These are phyloP conservation scores for Colletotrichum endophyticum DNA, from an alignment of 2,329 filamentous ascomycete species.

Conservation along the genomic window DNA sequence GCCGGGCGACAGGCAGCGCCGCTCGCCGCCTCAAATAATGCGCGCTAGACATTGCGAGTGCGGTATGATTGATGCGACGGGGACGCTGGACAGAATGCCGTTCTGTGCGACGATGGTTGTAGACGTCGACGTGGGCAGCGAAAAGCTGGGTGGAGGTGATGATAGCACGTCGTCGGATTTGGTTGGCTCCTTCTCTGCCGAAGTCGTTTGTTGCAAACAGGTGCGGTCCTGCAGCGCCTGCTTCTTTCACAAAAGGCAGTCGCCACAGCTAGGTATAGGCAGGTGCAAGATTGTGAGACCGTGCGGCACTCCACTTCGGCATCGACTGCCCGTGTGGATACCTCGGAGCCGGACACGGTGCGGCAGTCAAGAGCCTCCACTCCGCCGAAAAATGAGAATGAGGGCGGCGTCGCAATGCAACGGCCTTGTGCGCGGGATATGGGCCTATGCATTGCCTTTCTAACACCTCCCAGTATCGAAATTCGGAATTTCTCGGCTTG, in stretches of 20 bases:
- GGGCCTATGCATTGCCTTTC: neutral
- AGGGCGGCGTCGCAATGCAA: neutral
- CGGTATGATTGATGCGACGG: neutral
- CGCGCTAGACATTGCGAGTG: neutral
- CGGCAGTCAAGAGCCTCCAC: neutral
- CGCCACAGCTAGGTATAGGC: neutral
- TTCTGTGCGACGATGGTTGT: neutral
- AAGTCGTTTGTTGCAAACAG: neutral
- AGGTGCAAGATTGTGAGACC: neutral
- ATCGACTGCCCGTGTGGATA: neutral
- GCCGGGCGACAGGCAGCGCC: neutral
- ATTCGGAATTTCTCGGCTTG: neutral
- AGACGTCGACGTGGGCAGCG: neutral
- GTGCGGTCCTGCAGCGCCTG: neutral
- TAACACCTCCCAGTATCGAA: neutral
- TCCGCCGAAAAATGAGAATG: neutral
- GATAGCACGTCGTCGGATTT: neutral
- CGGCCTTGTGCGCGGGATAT: neutral
- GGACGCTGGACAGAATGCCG: neutral
- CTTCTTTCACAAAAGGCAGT: neutral
- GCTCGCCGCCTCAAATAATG: neutral
- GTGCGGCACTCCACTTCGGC: neutral
- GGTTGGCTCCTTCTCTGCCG: neutral
- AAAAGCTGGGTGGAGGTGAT: neutral
- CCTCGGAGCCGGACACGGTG: neutral